Percentiles rank a stretch among this genome's conserved stretches.
phyloP scores from a whole-genome alignment of 2,329 filamentous ascomycete species.

The Aspergillus felis region DNA sequence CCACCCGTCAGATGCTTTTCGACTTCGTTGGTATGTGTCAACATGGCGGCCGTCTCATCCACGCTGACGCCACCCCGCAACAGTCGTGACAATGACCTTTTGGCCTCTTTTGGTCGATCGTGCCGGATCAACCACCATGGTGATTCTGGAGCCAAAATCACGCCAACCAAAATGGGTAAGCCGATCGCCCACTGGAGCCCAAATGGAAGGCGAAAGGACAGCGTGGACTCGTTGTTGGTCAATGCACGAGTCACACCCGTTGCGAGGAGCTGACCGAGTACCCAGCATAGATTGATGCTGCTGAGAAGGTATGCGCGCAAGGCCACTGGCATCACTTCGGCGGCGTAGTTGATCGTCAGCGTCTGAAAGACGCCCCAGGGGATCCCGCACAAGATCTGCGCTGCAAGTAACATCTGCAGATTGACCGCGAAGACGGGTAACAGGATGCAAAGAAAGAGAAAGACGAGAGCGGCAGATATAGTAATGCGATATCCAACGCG shows the following conservation, averaged over 20 bases:
- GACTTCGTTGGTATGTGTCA: conserved; percentile 35
- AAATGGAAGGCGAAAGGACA: conserved; percentile 37
- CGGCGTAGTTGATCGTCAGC: conserved; percentile 36
- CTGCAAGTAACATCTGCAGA: conserved; percentile 32
- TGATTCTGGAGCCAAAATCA: conserved; percentile 28
- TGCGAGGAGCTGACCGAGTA: not conserved
- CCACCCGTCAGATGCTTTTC: conserved; percentile 15
- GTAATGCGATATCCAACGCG: conserved; percentile 26
- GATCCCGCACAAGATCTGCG: conserved; percentile 38
- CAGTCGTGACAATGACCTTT: conserved; percentile 26
- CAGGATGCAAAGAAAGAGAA: conserved; percentile 30
- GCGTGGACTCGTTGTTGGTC: not conserved
- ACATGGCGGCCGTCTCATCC: conserved; percentile 34
- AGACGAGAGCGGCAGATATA: conserved; percentile 21
- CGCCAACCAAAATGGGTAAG: conserved; percentile 13
- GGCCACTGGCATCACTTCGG: conserved; percentile 36
- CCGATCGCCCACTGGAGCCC: conserved; percentile 32
- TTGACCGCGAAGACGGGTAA: conserved; percentile 40
- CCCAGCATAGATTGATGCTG: conserved; percentile 22
- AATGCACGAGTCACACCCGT: not conserved
- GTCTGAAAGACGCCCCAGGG: conserved; percentile 37
- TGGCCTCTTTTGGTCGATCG: conserved; percentile 32
- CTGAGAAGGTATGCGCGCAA: conserved; percentile 31
- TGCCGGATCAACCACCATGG: conserved; percentile 41
- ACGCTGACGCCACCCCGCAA: conserved; percentile 22